Conservation (phyloP, 1,284 basidiomycete species). For the Cryptococcus sp. region DNA sequence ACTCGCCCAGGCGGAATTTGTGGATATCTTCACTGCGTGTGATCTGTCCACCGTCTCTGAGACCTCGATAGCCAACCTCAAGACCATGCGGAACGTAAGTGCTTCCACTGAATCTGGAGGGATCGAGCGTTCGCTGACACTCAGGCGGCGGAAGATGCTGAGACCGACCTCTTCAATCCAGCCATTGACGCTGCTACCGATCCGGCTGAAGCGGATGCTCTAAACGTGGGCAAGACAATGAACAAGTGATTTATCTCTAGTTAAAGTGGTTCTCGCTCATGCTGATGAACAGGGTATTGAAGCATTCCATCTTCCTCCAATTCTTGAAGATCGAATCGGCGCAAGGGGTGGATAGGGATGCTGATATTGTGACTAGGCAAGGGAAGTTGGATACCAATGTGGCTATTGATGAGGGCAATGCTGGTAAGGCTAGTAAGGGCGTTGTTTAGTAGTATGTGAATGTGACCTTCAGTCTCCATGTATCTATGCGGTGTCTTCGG, state of each 20-base stretch:
- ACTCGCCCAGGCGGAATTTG: conserved; percentile 49
- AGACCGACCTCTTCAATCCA: conserved; percentile 52
- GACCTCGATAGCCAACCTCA: conserved; percentile 39
- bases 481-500: too few species aligned
- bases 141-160: conserved; percentile 50
- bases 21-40: conserved; percentile 46
- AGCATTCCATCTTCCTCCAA: too few species aligned
- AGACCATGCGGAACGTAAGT: conserved; percentile 50
- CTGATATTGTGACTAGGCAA: too few species aligned
- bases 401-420: too few species aligned
- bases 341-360: too few species aligned
- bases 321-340: too few species aligned
- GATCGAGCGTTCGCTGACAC: background rate
- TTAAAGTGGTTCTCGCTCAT: too few species aligned
- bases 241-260: conserved; percentile 46
- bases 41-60: conserved; percentile 44
- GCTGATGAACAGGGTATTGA: too few species aligned
- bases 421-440: too few species aligned
- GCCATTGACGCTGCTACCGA: conserved; percentile 50
- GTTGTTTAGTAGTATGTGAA: too few species aligned
- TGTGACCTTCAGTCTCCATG: too few species aligned
- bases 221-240: conserved; percentile 53
- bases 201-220: conserved; percentile 47
- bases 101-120: background rate
- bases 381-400: too few species aligned